Conservation (phyloP, 441 rosid genomes). For the Mallotus repandus region DNA sequence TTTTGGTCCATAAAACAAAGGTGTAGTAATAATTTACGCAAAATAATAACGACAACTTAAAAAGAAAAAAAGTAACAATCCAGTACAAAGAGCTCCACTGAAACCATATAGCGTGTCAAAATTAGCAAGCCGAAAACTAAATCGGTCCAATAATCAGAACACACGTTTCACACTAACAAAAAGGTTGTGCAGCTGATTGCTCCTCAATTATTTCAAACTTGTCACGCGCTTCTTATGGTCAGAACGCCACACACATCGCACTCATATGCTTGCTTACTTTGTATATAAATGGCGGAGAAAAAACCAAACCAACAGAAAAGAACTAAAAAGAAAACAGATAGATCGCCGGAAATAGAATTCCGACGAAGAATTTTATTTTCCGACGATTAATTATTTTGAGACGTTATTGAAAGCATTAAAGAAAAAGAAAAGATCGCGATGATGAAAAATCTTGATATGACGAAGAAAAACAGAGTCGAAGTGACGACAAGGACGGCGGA, state of each 20-base stretch:
- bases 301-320: too few relatives aligned
- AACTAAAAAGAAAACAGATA: not conserved
- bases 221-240: conserved; percentile 22
- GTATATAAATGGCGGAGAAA: not conserved
- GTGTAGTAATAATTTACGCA: too few relatives aligned
- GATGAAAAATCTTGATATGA: not conserved
- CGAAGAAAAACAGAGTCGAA: not conserved
- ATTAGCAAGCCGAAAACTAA: too few relatives aligned
- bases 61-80: too few relatives aligned
- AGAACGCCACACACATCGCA: not conserved
- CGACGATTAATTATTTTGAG: not conserved
- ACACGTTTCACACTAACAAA: too few relatives aligned
- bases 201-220: not conserved
- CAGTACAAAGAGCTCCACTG: too few relatives aligned
- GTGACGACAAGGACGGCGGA: not conserved
- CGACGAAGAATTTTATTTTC: not conserved
- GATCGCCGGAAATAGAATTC: not conserved
- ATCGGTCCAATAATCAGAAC: too few relatives aligned
- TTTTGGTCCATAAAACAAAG: too few relatives aligned
- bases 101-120: too few relatives aligned
- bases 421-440: not conserved
- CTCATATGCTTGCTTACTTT: not conserved
- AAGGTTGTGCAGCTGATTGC: not conserved
- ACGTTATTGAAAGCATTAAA: not conserved
- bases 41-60: too few relatives aligned